Evolutionary conservation across 495 filamentous ascomycete species (phyloP), one percentile per base, ranked within the genome.

Genomic region (Trichocladium uniseriatum): DNA sequence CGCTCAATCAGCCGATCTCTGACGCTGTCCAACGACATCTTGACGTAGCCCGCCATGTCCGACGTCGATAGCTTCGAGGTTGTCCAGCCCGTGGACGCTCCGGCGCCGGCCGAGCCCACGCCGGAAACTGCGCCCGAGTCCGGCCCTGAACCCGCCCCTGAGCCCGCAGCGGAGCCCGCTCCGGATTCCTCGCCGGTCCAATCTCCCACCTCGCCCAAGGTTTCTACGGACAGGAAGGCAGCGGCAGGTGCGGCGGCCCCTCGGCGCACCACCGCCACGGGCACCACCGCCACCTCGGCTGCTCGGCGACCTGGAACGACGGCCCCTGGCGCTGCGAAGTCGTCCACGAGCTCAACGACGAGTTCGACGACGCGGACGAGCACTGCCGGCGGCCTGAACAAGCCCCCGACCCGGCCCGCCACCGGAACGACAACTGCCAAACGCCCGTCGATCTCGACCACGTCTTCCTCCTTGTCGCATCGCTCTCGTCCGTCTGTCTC

Each of bases 401-500:
- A 69, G 45, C 62, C 67, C 11, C 59, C 71, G 5, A 66, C 69
- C 21, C 62, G 70, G 3, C 64, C 66, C 19, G 45, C 52, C 1
- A 59, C 64, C 6, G 44, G 57, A 6, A 45, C 64, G 3, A 51
- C 61, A 9, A 51, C 62, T 6, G 46, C 63, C 13, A 71, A 62
- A 57, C 68, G 67, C 38, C 64, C 69, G n/a, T 43, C 61, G 13
- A 60, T 57, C 11, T 44, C 61, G 14, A 60, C 58, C 11, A 58
- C 66, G 15, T 42, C 66, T n/a, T 55, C 67, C 9, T 54, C 59
- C 14, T 38, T 49, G 20, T 57, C 57, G 20, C 72, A 74, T 46
- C 65, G 65, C 34, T 61, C 69, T 0, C 68, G 67, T 14, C 65
- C 71, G 3, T 74, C 71, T 20, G 55, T 69, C 14, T 69, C 71